phyloP scores from a whole-genome alignment of 345 rosid genomes.

The Schrenkiella parvula region DNA sequence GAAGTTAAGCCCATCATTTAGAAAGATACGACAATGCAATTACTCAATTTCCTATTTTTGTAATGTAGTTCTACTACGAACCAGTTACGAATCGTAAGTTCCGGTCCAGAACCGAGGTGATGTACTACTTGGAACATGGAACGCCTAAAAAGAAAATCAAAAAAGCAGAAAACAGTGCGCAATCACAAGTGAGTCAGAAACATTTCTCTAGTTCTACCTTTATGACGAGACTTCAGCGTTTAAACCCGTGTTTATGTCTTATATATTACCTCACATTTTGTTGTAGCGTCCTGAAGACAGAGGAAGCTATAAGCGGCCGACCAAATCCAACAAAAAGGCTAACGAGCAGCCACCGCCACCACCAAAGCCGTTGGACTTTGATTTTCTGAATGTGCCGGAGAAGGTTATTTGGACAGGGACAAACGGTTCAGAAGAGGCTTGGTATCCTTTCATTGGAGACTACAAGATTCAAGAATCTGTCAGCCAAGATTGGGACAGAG shows the following conservation, averaged over 20 bases:
- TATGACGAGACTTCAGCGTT: not conserved
- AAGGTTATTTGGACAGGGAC: conserved; percentile 49
- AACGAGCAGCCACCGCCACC: conserved; percentile 1
- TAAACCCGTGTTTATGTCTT: not conserved
- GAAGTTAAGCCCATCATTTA: not conserved
- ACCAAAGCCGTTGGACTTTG: conserved; percentile 35
- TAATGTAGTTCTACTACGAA: conserved; percentile 36
- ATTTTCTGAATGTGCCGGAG: conserved; percentile 47
- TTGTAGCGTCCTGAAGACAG: conserved; percentile 36
- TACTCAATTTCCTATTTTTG: not conserved
- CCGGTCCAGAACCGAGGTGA: conserved; percentile 37
- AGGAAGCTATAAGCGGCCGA: conserved; percentile 24
- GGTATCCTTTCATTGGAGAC: conserved; percentile 49
- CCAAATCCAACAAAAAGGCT: conserved; percentile 2
- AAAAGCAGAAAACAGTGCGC: conserved; percentile 15
- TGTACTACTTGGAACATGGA: conserved; percentile 35
- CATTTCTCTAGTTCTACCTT: not conserved
- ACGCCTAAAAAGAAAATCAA: conserved; percentile 2
- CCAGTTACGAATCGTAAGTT: conserved; percentile 35
- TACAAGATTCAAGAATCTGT: conserved; percentile 42
- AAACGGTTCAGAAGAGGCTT: conserved; percentile 30
- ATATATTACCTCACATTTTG: not conserved
- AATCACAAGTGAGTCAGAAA: conserved; percentile 34
- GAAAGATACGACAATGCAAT: not conserved
- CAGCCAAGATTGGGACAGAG: conserved; percentile 44